These are phyloP conservation scores for Trichoderma sp. DNA, from an alignment of 2,329 filamentous ascomycete species.

Conservation along the genomic window DNA sequence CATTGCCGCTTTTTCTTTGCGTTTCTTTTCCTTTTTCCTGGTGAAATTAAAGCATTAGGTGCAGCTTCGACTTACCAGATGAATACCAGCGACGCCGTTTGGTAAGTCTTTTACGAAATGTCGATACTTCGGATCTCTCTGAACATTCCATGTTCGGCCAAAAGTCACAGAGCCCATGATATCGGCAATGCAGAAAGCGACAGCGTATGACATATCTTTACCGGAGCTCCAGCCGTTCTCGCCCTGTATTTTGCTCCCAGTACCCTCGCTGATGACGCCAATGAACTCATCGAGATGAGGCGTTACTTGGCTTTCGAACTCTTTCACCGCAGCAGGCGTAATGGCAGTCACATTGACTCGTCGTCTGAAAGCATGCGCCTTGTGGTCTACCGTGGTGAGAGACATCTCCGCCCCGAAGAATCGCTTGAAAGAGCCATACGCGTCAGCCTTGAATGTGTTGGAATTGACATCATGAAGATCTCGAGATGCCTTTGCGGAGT, in stretches of 20 bases:
- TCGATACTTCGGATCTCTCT: conserved; percentile 16
- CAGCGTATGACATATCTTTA: conserved; percentile 17
- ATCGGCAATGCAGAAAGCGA: conserved; percentile 21
- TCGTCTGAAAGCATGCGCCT: conserved; percentile 20
- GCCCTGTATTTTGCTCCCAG: not conserved
- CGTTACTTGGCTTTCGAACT: conserved; percentile 17
- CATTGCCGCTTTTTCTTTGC: not conserved
- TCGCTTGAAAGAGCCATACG: conserved; percentile 19
- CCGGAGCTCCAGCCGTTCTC: conserved; percentile 17
- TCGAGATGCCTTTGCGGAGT: conserved; percentile 14
- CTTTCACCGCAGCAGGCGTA: conserved; percentile 18
- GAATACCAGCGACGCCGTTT: conserved; percentile 20
- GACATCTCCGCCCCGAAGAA: conserved; percentile 22
- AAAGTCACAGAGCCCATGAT: conserved; percentile 23
- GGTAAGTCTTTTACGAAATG: conserved; percentile 20
- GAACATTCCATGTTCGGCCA: conserved; percentile 20
- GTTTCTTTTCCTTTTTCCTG: too few relatives aligned
- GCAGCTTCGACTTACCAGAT: not conserved
- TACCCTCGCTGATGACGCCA: conserved; percentile 9
- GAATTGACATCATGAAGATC: conserved; percentile 17
- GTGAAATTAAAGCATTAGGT: too few relatives aligned
- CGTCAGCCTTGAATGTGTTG: conserved; percentile 16
- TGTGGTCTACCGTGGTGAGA: conserved; percentile 19
- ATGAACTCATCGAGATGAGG: conserved; percentile 19
- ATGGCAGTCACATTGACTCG: conserved; percentile 20